phyloP scores from a whole-genome alignment of 75 land plant species.

The Pseudotsuga menziesii region DNA sequence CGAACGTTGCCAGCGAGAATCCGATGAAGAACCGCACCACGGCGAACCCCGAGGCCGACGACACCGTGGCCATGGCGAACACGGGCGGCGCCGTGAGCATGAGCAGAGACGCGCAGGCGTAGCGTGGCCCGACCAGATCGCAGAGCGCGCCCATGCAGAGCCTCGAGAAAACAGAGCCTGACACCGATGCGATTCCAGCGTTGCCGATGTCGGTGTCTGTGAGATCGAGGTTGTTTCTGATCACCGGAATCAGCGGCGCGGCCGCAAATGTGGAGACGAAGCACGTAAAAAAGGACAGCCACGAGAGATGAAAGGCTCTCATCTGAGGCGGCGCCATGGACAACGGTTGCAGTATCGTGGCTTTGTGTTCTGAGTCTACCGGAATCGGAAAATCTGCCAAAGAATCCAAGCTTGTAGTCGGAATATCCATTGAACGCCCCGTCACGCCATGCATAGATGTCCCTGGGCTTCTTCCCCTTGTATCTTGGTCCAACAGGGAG shows the following conservation, averaged over 20 bases:
- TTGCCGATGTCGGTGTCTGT: conserved; percentile 39
- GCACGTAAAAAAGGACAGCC: conserved; percentile 63
- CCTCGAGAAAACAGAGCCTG: conserved; percentile 38
- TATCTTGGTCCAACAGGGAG: neutral
- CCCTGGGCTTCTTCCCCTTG: conserved; percentile 32
- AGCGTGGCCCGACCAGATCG: conserved; percentile 49
- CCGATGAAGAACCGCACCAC: conserved; percentile 69
- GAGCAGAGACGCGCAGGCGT: conserved; percentile 31
- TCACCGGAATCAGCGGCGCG: conserved; percentile 59
- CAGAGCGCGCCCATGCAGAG: conserved; percentile 48
- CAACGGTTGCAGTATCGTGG: conserved; percentile 42
- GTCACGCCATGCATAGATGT: conserved; percentile 72
- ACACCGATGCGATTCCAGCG: conserved; percentile 50
- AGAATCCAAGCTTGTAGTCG: conserved; percentile 17
- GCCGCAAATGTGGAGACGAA: conserved; percentile 53
- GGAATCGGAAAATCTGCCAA: conserved; percentile 44
- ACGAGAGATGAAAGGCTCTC: conserved; percentile 69
- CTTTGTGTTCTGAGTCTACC: conserved; percentile 85
- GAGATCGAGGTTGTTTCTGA: conserved; percentile 45
- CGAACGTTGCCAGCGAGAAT: conserved; percentile 69
- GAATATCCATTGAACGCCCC: conserved; percentile 45
- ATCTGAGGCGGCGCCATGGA: conserved; percentile 43
- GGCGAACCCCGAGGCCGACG: conserved; percentile 41
- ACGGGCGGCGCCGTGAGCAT: conserved; percentile 62
- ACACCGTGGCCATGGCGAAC: conserved; percentile 34